Percentiles rank a stretch among this genome's conserved stretches.
phyloP scores from a whole-genome alignment of 495 filamentous ascomycete species.

The Penicillium malachiteum region DNA sequence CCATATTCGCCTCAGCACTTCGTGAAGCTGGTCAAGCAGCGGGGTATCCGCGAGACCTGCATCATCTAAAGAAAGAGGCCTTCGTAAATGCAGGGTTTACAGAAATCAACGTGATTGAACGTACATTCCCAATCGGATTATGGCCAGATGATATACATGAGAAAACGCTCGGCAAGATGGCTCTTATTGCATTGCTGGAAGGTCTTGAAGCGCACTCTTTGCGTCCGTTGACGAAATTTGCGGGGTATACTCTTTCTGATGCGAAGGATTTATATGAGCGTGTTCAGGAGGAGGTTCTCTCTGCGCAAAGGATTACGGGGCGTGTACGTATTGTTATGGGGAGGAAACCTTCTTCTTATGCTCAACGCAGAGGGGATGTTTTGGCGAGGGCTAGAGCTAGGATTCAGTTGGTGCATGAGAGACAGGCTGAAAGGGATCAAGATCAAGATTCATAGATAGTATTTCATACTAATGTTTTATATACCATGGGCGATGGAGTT shows the following conservation, averaged over 20 bases:
- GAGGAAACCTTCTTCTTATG: slow-evolving; percentile 50
- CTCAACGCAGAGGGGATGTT: slow-evolving; percentile 22
- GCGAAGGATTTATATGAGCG: slow-evolving; percentile 56
- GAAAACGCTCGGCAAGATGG: slow-evolving; percentile 62
- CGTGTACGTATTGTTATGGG: slow-evolving; percentile 54
- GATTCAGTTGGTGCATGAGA: slow-evolving; percentile 7
- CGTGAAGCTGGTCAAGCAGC: slow-evolving; percentile 33
- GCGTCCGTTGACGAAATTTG: slow-evolving; percentile 58
- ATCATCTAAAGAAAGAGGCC: slow-evolving; percentile 52
- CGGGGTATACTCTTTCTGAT: slow-evolving; percentile 55
- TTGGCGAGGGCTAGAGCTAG: slow-evolving; percentile 20
- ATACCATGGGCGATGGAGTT: neutral
- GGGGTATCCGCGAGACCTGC: slow-evolving; percentile 43
- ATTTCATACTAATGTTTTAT: neutral
- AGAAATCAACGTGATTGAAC: slow-evolving; percentile 53
- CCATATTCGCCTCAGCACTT: slow-evolving; percentile 37
- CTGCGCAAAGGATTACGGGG: slow-evolving; percentile 42
- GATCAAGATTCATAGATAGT: neutral
- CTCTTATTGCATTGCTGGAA: slow-evolving; percentile 61
- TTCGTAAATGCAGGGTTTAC: slow-evolving; percentile 61
- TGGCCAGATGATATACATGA: slow-evolving; percentile 54
- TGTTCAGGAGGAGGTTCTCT: slow-evolving; percentile 52
- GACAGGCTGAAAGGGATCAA: neutral
- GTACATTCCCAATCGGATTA: slow-evolving; percentile 59
- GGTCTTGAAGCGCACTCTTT: slow-evolving; percentile 62